Percentiles rank a stretch among this genome's conserved stretches.
Evolutionary conservation across 345 rosid species (phyloP).

Genomic region (Brassica juncea): DNA sequence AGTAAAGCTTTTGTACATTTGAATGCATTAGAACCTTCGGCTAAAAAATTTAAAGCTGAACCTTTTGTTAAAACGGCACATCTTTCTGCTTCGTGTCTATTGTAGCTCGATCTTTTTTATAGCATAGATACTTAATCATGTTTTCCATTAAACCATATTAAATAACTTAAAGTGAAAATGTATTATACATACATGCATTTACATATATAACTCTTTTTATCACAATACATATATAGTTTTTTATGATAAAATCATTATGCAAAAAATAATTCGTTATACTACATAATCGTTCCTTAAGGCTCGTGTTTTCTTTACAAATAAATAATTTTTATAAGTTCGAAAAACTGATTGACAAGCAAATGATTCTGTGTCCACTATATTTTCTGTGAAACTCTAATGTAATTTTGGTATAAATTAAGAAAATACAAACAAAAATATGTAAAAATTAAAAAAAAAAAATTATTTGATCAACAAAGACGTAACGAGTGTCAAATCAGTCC

Average conservation of each 20-base stretch:
- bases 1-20: conserved; percentile 21
- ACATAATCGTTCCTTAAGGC: neutral
- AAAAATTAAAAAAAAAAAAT: neutral
- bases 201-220: neutral
- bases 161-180: conserved; percentile 14
- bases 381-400: neutral
- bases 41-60: conserved; percentile 19
- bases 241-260: neutral
- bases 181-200: neutral
- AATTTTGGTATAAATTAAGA: neutral
- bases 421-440: neutral
- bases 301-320: neutral
- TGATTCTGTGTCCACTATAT: neutral
- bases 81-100: conserved; percentile 38
- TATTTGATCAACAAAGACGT: neutral
- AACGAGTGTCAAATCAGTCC: conserved; percentile 40
- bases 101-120: neutral
- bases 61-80: conserved; percentile 19
- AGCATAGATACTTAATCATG: conserved; percentile 9
- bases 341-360: neutral
- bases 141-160: conserved; percentile 8
- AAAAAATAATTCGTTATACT: neutral
- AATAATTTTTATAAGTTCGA: neutral
- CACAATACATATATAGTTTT: neutral
- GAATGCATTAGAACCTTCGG: conserved; percentile 24